Conservation (phyloP, 192 early-diverging fungal genomes). For the Backusella circina region DNA sequence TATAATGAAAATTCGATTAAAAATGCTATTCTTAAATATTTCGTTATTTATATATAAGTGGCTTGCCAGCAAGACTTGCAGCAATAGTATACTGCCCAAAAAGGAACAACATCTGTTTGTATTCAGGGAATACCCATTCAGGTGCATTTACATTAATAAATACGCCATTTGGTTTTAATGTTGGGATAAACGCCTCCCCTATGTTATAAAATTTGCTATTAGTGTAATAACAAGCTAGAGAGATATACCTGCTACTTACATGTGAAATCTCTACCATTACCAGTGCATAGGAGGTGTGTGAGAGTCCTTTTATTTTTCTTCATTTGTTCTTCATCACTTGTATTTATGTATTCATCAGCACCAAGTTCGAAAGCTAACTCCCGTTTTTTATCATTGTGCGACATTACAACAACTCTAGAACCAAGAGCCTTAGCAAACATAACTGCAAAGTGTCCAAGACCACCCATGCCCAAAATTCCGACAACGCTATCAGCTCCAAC, state of each 20-base stretch:
- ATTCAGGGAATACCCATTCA: background rate
- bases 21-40: background rate
- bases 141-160: background rate
- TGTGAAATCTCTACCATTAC: background rate
- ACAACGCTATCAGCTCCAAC: conserved; percentile 29
- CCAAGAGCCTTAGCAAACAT: conserved; percentile 50
- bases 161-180: background rate
- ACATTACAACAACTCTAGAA: conserved; percentile 51
- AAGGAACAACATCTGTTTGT: background rate
- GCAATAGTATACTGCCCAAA: background rate
- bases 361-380: conserved; percentile 54
- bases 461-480: conserved; percentile 9
- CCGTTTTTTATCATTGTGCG: conserved; percentile 51
- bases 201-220: background rate
- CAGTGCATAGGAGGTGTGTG: conserved; percentile 26
- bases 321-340: conserved; percentile 10
- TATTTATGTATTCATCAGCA: conserved; percentile 33
- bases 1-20: conserved; percentile 53
- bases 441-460: conserved; percentile 57
- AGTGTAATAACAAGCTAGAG: background rate
- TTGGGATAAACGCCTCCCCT: background rate
- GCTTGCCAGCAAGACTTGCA: background rate
- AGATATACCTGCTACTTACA: background rate
- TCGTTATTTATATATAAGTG: background rate
- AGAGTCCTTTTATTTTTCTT: conserved; percentile 3